These are phyloP conservation scores for Myxozyma neotropica DNA, from an alignment of 805 yeast species.

Conservation along the genomic window DNA sequence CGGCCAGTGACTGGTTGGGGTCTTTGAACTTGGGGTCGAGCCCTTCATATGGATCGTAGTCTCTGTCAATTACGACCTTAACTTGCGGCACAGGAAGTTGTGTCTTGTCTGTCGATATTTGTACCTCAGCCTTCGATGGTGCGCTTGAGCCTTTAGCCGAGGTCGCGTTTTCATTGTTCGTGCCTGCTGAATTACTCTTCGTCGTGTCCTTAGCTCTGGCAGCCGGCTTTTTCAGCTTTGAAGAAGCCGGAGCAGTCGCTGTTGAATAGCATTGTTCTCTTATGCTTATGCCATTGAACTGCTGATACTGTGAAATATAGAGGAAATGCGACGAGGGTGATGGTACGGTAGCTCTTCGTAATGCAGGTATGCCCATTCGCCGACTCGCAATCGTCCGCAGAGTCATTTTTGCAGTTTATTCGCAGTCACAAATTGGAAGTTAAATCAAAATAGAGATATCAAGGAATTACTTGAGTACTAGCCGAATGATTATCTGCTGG, in stretches of 20 bases:
- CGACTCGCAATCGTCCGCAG: background rate
- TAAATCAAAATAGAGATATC: background rate
- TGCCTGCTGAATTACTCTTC: background rate
- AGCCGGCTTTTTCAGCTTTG: background rate
- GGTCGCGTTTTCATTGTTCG: background rate
- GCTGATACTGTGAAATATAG: background rate
- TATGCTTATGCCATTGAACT: background rate
- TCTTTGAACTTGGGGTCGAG: background rate
- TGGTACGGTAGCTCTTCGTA: background rate
- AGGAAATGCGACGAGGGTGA: background rate
- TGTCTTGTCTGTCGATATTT: too few species aligned
- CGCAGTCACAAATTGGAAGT: background rate
- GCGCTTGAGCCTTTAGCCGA: background rate
- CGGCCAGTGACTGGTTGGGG: constrained; percentile 19
- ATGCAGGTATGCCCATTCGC: background rate
- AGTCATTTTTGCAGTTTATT: background rate
- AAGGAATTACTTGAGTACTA: background rate
- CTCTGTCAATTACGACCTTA: constrained; percentile 7
- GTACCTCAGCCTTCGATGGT: background rate
- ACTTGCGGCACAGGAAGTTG: constrained; percentile 18
- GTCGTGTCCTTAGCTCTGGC: background rate
- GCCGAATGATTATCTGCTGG: background rate
- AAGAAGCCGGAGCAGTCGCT: background rate
- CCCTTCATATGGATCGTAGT: constrained; percentile 24
- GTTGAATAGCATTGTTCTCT: background rate